A percentile compares a stretch with the other conserved stretches of the same genome.
Conservation (phyloP, 345 rosid species). For the Syzygium oleosum region DNA sequence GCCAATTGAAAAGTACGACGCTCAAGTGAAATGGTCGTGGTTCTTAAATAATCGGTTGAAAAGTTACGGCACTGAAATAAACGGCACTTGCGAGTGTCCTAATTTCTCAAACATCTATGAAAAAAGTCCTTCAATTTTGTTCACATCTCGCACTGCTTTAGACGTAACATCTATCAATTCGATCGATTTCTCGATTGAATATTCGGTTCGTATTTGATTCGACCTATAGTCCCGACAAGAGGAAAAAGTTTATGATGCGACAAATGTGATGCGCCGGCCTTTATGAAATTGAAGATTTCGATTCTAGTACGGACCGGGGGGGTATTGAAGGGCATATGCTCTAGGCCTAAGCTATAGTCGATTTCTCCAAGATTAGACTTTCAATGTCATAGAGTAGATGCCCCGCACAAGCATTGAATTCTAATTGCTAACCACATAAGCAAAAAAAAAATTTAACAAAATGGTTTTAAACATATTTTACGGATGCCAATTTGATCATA, state of each 20-base stretch:
- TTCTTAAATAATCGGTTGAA: too few species aligned
- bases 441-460: too few species aligned
- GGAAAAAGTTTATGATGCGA: background rate
- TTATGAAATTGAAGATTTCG: background rate
- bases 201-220: background rate
- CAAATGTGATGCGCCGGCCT: background rate
- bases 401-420: background rate
- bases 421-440: background rate
- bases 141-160: background rate
- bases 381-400: background rate
- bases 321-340: background rate
- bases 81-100: accelerated
- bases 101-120: accelerated
- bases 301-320: background rate
- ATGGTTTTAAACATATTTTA: too few species aligned
- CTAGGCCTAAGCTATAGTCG: background rate
- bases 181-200: too few species aligned
- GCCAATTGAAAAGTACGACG: too few species aligned
- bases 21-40: too few species aligned
- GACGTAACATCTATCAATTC: background rate
- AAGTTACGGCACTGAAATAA: accelerated
- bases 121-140: background rate
- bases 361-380: background rate
- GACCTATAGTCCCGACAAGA: background rate
- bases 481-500: too few species aligned